Conservation (phyloP, 164 flowering plant genomes). For the Macadamia tetraphylla region DNA sequence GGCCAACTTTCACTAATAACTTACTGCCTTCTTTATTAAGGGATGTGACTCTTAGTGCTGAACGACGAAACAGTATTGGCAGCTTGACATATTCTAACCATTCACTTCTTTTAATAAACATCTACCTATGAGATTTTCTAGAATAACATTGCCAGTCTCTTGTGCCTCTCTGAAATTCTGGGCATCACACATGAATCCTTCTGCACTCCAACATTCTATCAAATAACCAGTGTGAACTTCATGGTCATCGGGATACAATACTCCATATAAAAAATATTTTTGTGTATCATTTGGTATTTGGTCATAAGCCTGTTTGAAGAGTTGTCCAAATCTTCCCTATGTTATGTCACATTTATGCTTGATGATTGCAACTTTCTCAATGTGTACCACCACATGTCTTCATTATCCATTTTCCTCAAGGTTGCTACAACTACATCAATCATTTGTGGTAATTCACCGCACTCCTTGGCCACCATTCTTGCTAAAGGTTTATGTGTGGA, state of each 20-base stretch:
- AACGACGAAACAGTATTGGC: constrained; percentile 15
- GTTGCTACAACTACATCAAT: constrained; percentile 9
- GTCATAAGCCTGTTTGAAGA: constrained; percentile 14
- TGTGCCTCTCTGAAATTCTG: background rate
- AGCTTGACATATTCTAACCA: constrained; percentile 10
- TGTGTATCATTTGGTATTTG: constrained; percentile 2
- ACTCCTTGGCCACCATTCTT: constrained; percentile 1
- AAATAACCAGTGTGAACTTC: constrained; percentile 7
- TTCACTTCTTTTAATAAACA: constrained; percentile 12
- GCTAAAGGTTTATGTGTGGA: constrained; percentile 5
- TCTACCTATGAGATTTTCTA: constrained; percentile 9
- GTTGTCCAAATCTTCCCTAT: constrained; percentile 14
- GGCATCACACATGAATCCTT: constrained; percentile 3
- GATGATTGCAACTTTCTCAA: constrained; percentile 4
- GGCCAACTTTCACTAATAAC: constrained; percentile 8
- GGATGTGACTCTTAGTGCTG: constrained; percentile 15
- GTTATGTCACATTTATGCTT: background rate
- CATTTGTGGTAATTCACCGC: constrained; percentile 17
- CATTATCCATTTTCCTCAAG: constrained; percentile 9
- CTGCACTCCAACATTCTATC: constrained; percentile 23
- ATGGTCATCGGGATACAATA: constrained; percentile 22
- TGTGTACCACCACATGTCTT: constrained; percentile 13
- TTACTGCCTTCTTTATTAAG: background rate
- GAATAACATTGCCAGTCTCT: constrained; percentile 8
- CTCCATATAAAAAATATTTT: constrained; percentile 18